Base-by-base conservation (phyloP, 257 asterid genomes). In the Phtheirospermum japonicum region DNA sequence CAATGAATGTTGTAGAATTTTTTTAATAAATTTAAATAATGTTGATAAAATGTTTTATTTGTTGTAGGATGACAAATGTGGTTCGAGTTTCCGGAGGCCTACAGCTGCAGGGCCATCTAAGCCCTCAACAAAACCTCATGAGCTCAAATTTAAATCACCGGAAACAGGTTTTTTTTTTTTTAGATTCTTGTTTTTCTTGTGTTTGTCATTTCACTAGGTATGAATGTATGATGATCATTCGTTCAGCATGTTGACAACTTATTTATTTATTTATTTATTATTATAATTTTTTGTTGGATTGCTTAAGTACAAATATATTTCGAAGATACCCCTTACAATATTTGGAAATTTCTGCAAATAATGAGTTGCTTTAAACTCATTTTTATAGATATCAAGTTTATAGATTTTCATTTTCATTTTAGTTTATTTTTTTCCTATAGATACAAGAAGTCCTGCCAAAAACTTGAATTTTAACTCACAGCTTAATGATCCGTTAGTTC, bases 401-500 rank as follows among this genome's bases (percentile, higher is more conserved):
- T 54, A n/a, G n/a, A n/a, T n/a, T n/a, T n/a, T n/a, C n/a, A n/a
- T 26, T 23, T 13, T 23, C 28, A 3, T 23, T 23, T 23, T 23
- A 23, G n/a, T n/a, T n/a, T n/a, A 23, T 23, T 20, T 30, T 8
- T 23, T 14, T 65, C 60, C 33, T 10, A 59, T 23, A 59, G 64
- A 20, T 59, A 18, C 64, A 57, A 57, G 63, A 57, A 45, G 26
- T 43, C 68, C 72, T 30, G 26, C 39, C 9, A 23, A 28, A n/a
- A 63, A 57, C 56, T 32, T 51, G 68, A 49, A 16, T 32, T 56
- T 56, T 4, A 52, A 13, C 52, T 30, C 63, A 36, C 71, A 45
- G 5, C 26, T 23, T 42, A 13, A 36, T 40, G 63, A 61, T 42
- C 70, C 19, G 48, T 61, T 51, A 19, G 57, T 54, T 23, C 12